Evolutionary conservation across 2,329 filamentous ascomycete species (phyloP), one percentile per base, ranked within the genome.

Genomic region (Cytospora piceae): DNA sequence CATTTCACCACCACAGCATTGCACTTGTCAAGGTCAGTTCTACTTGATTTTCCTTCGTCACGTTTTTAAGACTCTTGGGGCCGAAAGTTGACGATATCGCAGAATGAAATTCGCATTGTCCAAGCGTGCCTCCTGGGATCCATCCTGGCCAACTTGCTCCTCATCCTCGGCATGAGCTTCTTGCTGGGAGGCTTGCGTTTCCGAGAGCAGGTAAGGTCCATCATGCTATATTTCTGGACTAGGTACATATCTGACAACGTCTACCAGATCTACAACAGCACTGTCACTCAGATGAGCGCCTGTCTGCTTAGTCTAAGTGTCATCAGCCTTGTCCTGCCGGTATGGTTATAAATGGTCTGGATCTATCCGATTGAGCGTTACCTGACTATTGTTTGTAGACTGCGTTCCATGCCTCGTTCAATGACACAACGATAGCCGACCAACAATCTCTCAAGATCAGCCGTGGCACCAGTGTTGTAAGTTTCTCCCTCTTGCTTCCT

Each of bases 201-300:
- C 77, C 90, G 91, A 75, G 94, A 97, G 80, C 94, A 97, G 81
- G 87, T 88, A 73, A 68, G 80, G 51, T 27, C 53, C 32, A 61
- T 55, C n/a, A 7, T 42, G 7, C 29, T 22, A 22, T 15, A 6
- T 29, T 8, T 7, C 27, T 37, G 17, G 27, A 58, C 34, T 56
- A 15, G 24, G 49, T 39, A 42, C 54, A 51, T 14, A 61, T 69
- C 31, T 59, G 37, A 64, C 27, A 5, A 6, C 9, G 11, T 54
- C 29, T 9, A n/a, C 11, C 1, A 91, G 86, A 89, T 97, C 69
- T 97, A 97, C 80, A 97, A 97, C 79, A 95, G 89, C 78, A 97
- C 92, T 27, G 92, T 97, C 66, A 97, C 93, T 0, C 93, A 97
- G 76, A 97, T 97, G 92, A 97, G 93, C 75, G 94, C 94, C 60